Evolutionary conservation across 805 yeast genomes (phyloP).

Genomic region (Lipomyces starkeyi): DNA sequence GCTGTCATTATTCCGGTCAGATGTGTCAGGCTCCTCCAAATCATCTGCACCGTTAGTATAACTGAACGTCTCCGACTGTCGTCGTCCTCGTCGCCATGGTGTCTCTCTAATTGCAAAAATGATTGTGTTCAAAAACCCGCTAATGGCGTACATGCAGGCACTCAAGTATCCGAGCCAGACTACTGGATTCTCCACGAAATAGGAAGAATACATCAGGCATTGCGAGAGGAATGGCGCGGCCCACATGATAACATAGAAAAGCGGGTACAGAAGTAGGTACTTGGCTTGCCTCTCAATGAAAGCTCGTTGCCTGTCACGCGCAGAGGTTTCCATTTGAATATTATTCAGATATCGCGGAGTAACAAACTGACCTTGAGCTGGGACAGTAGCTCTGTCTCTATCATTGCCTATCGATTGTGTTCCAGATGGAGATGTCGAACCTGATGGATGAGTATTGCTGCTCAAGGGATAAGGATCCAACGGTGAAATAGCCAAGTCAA

Average conservation of each 20-base stretch:
- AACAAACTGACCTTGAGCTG: constrained; percentile 8
- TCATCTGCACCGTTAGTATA: background rate
- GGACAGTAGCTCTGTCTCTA: background rate
- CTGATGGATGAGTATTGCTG: constrained; percentile 10
- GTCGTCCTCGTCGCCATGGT: constrained; percentile 62
- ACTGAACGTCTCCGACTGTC: background rate
- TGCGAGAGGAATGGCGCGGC: constrained; percentile 75
- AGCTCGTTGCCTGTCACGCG: constrained; percentile 49
- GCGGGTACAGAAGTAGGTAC: constrained; percentile 81
- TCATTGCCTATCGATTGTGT: constrained; percentile 1
- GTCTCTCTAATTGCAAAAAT: constrained; percentile 79
- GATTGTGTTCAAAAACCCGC: constrained; percentile 75
- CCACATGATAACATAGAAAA: constrained; percentile 83
- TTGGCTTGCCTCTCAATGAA: constrained; percentile 78
- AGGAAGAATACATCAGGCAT: constrained; percentile 59
- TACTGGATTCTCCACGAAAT: constrained; percentile 56
- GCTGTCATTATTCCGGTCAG: background rate
- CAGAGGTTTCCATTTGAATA: constrained; percentile 30
- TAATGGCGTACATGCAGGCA: constrained; percentile 81
- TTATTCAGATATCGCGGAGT: constrained; percentile 9
- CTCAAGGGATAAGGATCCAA: constrained; percentile 8
- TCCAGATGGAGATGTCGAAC: background rate
- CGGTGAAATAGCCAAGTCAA: constrained; percentile 10
- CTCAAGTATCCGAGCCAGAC: constrained; percentile 69
- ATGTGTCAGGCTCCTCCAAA: background rate